These are phyloP conservation scores for Ceratocystis cacaofunesta DNA, from an alignment of 2,329 filamentous ascomycete genomes.

Conservation along the genomic window DNA sequence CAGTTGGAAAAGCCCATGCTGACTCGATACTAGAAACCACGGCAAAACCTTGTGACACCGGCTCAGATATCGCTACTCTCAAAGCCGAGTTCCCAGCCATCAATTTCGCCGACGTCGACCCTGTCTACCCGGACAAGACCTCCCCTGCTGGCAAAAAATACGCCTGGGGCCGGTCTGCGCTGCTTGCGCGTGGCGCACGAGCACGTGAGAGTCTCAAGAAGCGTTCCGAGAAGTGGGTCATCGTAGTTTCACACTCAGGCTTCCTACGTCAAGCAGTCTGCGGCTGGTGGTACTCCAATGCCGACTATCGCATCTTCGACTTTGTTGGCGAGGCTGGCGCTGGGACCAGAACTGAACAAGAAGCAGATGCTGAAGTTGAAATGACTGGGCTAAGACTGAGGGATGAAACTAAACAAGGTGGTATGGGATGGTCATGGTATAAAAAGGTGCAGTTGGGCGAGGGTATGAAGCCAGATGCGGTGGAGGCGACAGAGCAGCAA, in stretches of 20 bases:
- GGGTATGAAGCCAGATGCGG: conserved; percentile 8
- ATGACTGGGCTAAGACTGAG: conserved; percentile 31
- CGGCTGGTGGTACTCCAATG: conserved; percentile 43
- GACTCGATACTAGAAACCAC: conserved; percentile 33
- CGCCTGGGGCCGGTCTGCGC: conserved; percentile 36
- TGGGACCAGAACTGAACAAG: not conserved
- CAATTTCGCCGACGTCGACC: conserved; percentile 42
- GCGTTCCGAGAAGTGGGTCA: conserved; percentile 44
- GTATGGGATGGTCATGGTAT: conserved; percentile 25
- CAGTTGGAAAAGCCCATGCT: not conserved
- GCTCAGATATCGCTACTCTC: conserved; percentile 33
- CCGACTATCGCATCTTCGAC: conserved; percentile 49
- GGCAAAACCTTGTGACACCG: conserved; percentile 45
- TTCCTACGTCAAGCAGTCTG: conserved; percentile 45
- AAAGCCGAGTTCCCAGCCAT: conserved; percentile 37
- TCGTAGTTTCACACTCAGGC: conserved; percentile 50
- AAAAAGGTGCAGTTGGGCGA: conserved; percentile 22
- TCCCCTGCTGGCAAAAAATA: conserved; percentile 33
- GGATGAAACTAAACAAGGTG: conserved; percentile 26
- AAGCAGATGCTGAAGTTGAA: conserved; percentile 19
- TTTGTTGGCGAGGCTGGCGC: conserved; percentile 25
- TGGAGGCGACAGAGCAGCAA: not conserved
- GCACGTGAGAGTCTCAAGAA: conserved; percentile 35
- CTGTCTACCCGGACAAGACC: conserved; percentile 48
- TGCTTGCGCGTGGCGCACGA: conserved; percentile 39